phyloP scores from a whole-genome alignment of 1,284 basidiomycete species.

The Puccinia novopanici region DNA sequence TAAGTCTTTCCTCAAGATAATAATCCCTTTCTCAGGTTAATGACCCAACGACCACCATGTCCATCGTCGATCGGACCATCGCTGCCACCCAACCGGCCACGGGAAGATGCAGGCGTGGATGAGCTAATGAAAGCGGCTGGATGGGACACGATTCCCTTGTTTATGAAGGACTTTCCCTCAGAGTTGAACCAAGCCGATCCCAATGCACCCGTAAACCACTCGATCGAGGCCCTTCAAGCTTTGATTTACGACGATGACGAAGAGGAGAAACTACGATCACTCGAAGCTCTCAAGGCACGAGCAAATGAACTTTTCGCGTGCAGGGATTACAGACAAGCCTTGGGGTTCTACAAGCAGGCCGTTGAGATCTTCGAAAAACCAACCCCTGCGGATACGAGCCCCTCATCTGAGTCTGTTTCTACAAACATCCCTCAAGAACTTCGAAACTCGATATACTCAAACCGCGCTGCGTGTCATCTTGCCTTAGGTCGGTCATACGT shows the following conservation, averaged over 20 bases:
- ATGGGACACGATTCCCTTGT: constrained; percentile 41
- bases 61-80: constrained; percentile 9
- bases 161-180: constrained; percentile 37
- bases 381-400: not conserved
- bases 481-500: constrained; percentile 26
- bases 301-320: constrained; percentile 38
- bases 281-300: constrained; percentile 28
- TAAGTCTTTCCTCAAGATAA: not conserved
- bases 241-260: constrained; percentile 35
- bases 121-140: constrained; percentile 23
- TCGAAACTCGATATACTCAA: constrained; percentile 16
- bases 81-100: constrained; percentile 4
- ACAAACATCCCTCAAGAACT: not conserved
- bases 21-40: no score
- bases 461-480: constrained; percentile 50
- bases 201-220: not conserved
- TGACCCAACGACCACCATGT: not conserved
- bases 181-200: constrained; percentile 6
- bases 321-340: constrained; percentile 30
- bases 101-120: constrained; percentile 3
- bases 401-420: not conserved
- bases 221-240: constrained; percentile 40
- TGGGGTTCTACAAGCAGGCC: constrained; percentile 46
- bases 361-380: constrained; percentile 17
- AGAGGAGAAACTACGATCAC: constrained; percentile 4